Base-by-base conservation (phyloP, 2,329 filamentous ascomycete species). In the Ambrosiella cleistominuta region DNA sequence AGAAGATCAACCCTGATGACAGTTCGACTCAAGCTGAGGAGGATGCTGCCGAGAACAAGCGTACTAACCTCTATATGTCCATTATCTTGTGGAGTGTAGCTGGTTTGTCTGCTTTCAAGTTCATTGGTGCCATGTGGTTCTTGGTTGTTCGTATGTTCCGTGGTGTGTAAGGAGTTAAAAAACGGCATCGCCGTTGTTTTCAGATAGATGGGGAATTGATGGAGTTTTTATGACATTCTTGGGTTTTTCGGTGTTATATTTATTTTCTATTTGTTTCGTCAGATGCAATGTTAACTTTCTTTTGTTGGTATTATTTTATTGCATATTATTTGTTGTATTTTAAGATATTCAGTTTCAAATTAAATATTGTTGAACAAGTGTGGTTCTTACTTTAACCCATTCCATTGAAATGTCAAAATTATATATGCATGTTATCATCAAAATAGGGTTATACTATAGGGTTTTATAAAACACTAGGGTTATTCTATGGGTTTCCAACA, bases 81-180 rank as follows among this genome's bases (percentile, higher is more conserved):
- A 83, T 95, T 49, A 83, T 96, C 13, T 70, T 96, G 62, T 96
- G 90, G 83, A 89, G 83, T 68, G 90, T 96, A 45, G 90, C 89
- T 0, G 89, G 74, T 1, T 70, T 96, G 58, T 89, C 86, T 27
- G 80, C 82, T 1, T 91, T 96, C 71, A 87, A 91, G 68, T 95
- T 96, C 65, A 71, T 90, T 27, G 90, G 90, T 2, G 87, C 87
- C 0, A 76, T 88, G 70, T 95, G 89, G 88, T 96, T 96, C 73
- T 78, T 98, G 75, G 77, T 97, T 64, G 84, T 91, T 59, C 78
- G 89, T 65, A 79, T 94, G 80, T 91, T 95, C 70, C 81, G 88
- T 62, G 81, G 81, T 64, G 81, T 85, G 59, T 83, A 72, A 64
- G 17, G 17, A 40, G n/a, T 47, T 19, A 47, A 47, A 47, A 47